These are phyloP conservation scores for Coemansia sp. DNA, from an alignment of 192 early-diverging fungal species.

Conservation along the genomic window DNA sequence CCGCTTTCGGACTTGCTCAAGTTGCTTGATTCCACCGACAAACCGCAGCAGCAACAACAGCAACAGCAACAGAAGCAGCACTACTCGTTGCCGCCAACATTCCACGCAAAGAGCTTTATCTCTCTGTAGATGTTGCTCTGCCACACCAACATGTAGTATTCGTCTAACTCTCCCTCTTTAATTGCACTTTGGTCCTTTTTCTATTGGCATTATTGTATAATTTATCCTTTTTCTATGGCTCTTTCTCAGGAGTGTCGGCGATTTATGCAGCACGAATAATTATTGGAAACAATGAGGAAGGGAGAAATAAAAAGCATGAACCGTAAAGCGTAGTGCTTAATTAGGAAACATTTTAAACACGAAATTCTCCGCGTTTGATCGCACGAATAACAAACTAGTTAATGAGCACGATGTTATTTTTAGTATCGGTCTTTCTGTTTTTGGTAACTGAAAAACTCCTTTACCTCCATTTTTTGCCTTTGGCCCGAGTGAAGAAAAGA, in stretches of 20 bases:
- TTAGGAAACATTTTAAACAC: neutral
- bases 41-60: conserved; percentile 5
- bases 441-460: neutral
- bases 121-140: neutral
- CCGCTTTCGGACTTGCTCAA: conserved; percentile 40
- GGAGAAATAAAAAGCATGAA: too few species aligned
- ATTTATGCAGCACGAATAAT: neutral
- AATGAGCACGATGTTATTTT: too few species aligned
- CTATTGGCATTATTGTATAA: neutral
- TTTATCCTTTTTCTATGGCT: neutral
- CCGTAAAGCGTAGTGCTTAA: too few species aligned
- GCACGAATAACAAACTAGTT: neutral
- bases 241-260: neutral
- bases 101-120: neutral
- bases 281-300: too few species aligned
- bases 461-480: neutral
- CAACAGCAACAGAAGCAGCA: conserved; percentile 2
- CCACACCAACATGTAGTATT: neutral
- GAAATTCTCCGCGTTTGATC: conserved; percentile 1
- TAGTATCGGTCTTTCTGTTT: neutral
- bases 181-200: neutral
- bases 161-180: too few species aligned
- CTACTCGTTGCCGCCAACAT: neutral
- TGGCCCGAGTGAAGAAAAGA: too few species aligned
- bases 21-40: conserved; percentile 14